Base-by-base conservation (phyloP, 163 green algal species). In the Chloromonas sp. region DNA sequence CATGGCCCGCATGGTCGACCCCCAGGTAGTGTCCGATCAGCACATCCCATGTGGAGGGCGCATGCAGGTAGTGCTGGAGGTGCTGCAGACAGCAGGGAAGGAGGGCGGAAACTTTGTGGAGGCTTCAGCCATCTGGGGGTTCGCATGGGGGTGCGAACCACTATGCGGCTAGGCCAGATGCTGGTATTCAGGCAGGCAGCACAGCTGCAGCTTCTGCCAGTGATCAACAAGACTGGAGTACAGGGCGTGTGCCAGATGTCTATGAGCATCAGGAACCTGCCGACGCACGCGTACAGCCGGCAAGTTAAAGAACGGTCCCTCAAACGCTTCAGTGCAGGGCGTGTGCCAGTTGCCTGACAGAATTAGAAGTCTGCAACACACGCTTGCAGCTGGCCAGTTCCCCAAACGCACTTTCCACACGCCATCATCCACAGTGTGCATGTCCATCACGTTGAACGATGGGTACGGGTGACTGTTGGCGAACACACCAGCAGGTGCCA, bases 1-100 rank as follows among this genome's bases (percentile, higher is more conserved):
- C 94, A 91, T 99, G 97, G 0, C 96, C 96, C 1, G 93, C 96
- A 86, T 99, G 97, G 85, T 99, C 97, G 57, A 98, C 94, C 0
- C 96, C 97, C 60, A 99, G 92, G 87, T 97, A 98, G 88, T 99
- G 97, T 0, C 81, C 96, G 11, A 99, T 89, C 84, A 98, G 85
- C 78, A 99, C 85, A 84, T 98, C 95, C 97, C 96, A 99, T 57
- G 70, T 60, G 88, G 59, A 70, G 92, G 85, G 78, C 90, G 85
- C 84, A 90, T 86, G 80, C 60, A 79, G 81, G 59, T 61, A 81
- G 62, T 76, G 86, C 15, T 83, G 61, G 13, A 84, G 0, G 14
- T 82, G 61, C 83, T 86, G 83, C 76, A 36, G 66, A 11, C 66
- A 11, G 5, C 66, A 74, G 59, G 36, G 36, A 36, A 36, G 36